Conservation (phyloP, 805 yeast genomes). For the Nakazawaea anatomiae region DNA sequence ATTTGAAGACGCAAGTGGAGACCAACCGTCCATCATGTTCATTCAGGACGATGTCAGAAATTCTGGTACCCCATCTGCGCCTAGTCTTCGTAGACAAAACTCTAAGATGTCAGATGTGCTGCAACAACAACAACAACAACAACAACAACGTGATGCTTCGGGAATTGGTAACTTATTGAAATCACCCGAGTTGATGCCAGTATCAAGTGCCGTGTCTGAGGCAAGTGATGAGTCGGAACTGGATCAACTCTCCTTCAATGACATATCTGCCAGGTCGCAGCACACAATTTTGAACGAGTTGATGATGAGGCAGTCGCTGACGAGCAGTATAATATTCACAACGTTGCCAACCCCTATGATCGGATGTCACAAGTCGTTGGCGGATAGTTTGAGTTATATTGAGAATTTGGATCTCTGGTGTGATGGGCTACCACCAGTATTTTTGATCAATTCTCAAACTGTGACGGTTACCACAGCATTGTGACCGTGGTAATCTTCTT, state of each 20-base stretch:
- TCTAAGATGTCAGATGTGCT: constrained; percentile 11
- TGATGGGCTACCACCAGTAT: constrained; percentile 72
- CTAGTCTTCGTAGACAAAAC: constrained; percentile 12
- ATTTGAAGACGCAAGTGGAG: constrained; percentile 62
- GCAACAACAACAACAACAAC: constrained; percentile 8
- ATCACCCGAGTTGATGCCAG: constrained; percentile 7
- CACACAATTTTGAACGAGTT: constrained; percentile 83
- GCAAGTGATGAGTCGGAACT: not conserved
- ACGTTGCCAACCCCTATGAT: constrained; percentile 85
- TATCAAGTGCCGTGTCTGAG: not conserved
- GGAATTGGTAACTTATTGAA: not conserved
- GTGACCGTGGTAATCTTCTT: constrained; percentile 21
- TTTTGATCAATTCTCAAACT: constrained; percentile 84
- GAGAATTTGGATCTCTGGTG: constrained; percentile 77
- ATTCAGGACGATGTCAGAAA: constrained; percentile 38
- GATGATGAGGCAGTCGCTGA: constrained; percentile 59
- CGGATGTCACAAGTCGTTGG: constrained; percentile 70
- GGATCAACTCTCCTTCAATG: constrained; percentile 53
- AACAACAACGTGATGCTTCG: constrained; percentile 1
- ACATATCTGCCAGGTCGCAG: constrained; percentile 88
- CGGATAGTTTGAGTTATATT: constrained; percentile 68
- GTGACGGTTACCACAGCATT: constrained; percentile 95
- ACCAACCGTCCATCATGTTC: constrained; percentile 58
- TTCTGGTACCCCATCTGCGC: constrained; percentile 8
- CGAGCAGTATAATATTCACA: constrained; percentile 74